Conservation (phyloP, 805 yeast genomes). For the Candida takata region DNA sequence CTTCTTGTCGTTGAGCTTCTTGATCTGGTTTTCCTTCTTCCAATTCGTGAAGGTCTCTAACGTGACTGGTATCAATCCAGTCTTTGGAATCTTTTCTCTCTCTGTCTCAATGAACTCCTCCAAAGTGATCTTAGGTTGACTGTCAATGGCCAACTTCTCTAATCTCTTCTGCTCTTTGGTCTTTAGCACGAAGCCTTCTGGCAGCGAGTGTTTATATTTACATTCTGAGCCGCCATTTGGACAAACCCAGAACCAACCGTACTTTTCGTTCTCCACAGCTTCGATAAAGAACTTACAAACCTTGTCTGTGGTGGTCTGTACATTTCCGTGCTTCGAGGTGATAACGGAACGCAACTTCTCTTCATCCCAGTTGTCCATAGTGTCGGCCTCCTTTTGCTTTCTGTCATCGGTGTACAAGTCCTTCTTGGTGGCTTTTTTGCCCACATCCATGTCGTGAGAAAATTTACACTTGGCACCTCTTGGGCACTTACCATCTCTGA, state of each 20-base stretch:
- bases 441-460: conserved; percentile 80
- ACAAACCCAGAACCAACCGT: conserved; percentile 99
- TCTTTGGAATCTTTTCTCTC: conserved; percentile 70
- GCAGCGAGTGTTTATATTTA: conserved; percentile 91
- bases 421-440: conserved; percentile 82
- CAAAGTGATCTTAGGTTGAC: conserved; percentile 82
- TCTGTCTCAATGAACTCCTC: conserved; percentile 96
- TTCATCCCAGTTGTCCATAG: conserved; percentile 97
- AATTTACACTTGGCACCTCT: conserved; percentile 83
- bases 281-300: conserved; percentile 92
- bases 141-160: conserved; percentile 78
- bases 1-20: conserved; percentile 40
- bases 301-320: conserved; percentile 87
- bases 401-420: conserved; percentile 91
- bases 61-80: conserved; percentile 79
- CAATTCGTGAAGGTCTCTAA: conserved; percentile 72
- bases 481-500: conserved; percentile 80
- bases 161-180: conserved; percentile 92
- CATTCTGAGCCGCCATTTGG: conserved; percentile 92
- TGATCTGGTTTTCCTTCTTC: conserved; percentile 64
- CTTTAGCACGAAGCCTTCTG: conserved; percentile 94
- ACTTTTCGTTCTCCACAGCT: conserved; percentile 94
- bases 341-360: conserved; percentile 86
- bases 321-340: conserved; percentile 89
- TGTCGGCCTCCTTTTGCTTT: conserved; percentile 60